Percentiles rank a stretch among this genome's conserved stretches.
These are phyloP conservation scores for Favolaschia claudopus DNA, from an alignment of 768 basidiomycete genomes.

Conservation along the genomic window DNA sequence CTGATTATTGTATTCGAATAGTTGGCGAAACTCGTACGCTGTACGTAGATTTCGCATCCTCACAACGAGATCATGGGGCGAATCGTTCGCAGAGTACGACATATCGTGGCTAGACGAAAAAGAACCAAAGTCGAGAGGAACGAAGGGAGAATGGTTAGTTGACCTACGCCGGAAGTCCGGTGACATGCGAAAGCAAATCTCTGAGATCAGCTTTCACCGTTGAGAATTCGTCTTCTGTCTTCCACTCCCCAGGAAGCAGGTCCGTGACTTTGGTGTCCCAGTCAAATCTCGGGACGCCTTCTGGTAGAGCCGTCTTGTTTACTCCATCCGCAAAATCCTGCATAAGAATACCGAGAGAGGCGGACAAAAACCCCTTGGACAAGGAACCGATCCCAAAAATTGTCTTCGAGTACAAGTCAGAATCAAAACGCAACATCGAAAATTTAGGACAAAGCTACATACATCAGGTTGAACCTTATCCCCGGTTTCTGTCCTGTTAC, in stretches of 20 bases:
- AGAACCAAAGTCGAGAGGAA: not conserved
- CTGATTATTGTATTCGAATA: slow-evolving; percentile 42
- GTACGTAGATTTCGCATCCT: slow-evolving; percentile 36
- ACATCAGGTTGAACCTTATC: too few species aligned
- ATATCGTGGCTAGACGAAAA: slow-evolving; percentile 35
- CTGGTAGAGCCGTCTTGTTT: slow-evolving; percentile 43
- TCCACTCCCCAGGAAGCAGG: slow-evolving; percentile 48
- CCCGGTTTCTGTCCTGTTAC: too few species aligned
- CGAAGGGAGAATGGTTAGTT: not conserved
- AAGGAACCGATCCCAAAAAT: slow-evolving; percentile 45
- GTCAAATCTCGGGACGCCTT: slow-evolving; percentile 34
- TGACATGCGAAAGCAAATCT: slow-evolving; percentile 44
- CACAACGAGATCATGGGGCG: slow-evolving; percentile 27
- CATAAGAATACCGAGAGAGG: slow-evolving; percentile 47
- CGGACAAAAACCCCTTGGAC: slow-evolving; percentile 48
- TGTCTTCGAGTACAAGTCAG: too few species aligned
- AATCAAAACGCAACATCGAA: too few species aligned
- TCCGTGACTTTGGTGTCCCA: slow-evolving; percentile 47
- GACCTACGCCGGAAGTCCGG: slow-evolving; percentile 41
- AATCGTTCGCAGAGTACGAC: slow-evolving; percentile 30
- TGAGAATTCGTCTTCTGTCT: slow-evolving; percentile 48
- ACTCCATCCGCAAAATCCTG: slow-evolving; percentile 44
- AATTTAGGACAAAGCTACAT: too few species aligned
- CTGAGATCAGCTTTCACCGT: slow-evolving; percentile 39
- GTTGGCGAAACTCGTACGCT: slow-evolving; percentile 38